phyloP scores from a whole-genome alignment of 768 basidiomycete genomes.

The Lactarius evosmus region DNA sequence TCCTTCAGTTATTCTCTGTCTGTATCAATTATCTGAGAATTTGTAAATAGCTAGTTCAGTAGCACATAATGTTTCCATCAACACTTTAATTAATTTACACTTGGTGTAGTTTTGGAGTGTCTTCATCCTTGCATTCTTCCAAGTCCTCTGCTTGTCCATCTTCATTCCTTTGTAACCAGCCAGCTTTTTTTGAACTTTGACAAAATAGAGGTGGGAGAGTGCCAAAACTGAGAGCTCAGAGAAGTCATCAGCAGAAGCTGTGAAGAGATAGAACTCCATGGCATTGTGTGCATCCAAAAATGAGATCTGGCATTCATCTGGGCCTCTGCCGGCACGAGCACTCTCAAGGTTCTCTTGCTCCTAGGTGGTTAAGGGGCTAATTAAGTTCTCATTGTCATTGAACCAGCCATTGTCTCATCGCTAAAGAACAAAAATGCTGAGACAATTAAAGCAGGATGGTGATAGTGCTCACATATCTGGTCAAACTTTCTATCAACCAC shows the following conservation, averaged over 20 bases:
- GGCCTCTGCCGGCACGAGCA: neutral
- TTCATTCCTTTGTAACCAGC: neutral
- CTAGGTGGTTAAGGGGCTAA: neutral
- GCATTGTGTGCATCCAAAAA: neutral
- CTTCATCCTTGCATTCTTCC: neutral
- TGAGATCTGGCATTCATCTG: neutral
- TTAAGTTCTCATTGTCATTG: neutral
- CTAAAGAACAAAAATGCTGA: neutral
- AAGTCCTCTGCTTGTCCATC: neutral
- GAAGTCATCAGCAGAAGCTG: neutral
- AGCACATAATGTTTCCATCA: neutral
- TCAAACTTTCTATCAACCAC: neutral
- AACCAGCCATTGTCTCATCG: neutral
- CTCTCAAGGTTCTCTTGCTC: neutral
- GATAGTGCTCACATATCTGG: neutral
- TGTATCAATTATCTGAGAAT: neutral
- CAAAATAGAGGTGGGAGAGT: neutral
- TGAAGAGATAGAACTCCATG: neutral
- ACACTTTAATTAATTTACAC: neutral
- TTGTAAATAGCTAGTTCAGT: neutral
- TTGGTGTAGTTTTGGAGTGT: neutral
- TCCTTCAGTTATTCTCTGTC: neutral
- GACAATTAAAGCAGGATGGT: neutral
- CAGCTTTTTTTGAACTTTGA: neutral
- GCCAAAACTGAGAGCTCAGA: neutral